Conservation (phyloP, 352 stramenopile genomes). For the Globisporangium cederbergense region DNA sequence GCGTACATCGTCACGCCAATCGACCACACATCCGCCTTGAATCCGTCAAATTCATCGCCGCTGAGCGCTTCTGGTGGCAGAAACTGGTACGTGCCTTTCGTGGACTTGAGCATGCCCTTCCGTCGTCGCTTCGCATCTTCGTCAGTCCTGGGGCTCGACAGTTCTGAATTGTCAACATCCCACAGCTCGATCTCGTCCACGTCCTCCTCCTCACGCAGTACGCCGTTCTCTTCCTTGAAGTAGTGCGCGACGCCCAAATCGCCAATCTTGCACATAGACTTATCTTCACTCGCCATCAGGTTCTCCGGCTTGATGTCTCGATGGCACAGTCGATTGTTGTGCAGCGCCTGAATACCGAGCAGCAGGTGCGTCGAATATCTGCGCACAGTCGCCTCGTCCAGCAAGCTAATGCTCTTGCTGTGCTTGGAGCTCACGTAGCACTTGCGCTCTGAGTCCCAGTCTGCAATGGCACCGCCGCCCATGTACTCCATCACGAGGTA, state of each 20-base stretch:
- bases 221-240: conserved; percentile 56
- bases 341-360: conserved; percentile 69
- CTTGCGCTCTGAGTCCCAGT: conserved; percentile 63
- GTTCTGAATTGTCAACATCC: conserved; percentile 24
- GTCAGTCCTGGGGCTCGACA: neutral
- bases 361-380: conserved; percentile 58
- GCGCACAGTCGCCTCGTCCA: conserved; percentile 44
- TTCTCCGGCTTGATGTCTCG: conserved; percentile 88
- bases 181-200: conserved; percentile 44
- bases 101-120: conserved; percentile 57
- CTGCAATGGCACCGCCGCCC: conserved; percentile 71
- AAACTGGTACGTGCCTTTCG: conserved; percentile 79
- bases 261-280: conserved; percentile 67
- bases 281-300: conserved; percentile 58
- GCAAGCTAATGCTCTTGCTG: conserved; percentile 37
- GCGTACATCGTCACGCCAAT: conserved; percentile 91
- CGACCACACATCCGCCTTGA: conserved; percentile 89
- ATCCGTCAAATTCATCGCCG: conserved; percentile 70
- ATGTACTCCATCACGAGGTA: conserved; percentile 87
- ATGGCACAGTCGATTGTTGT: conserved; percentile 73
- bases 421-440: conserved; percentile 53
- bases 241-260: conserved; percentile 82
- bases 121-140: conserved; percentile 1
- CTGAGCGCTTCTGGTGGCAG: conserved; percentile 62
- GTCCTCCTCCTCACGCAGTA: conserved; percentile 47